These are phyloP conservation scores for Hypoxylon sp. DNA, from an alignment of 2,329 filamentous ascomycete genomes.

Conservation along the genomic window DNA sequence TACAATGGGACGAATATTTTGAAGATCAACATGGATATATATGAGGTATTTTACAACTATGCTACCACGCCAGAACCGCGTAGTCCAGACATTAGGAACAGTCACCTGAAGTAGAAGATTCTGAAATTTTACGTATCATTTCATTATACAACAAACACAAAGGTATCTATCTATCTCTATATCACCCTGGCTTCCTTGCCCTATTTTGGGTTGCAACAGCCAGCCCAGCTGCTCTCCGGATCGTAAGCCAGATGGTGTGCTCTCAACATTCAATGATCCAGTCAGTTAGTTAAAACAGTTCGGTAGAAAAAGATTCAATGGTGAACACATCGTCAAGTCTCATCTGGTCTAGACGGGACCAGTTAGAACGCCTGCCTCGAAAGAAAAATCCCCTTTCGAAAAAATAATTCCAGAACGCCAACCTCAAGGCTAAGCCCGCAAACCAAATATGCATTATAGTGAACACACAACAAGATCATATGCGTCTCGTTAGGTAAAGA, in stretches of 20 bases:
- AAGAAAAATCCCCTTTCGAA: constrained; percentile 9
- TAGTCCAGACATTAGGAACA: neutral
- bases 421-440: constrained; percentile 22
- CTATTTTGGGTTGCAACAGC: constrained; percentile 6
- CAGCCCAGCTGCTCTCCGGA: constrained; percentile 28
- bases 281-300: constrained; percentile 5
- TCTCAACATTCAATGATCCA: constrained; percentile 23
- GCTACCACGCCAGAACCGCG: neutral
- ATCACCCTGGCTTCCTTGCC: constrained; percentile 4
- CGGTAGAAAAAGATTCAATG: constrained; percentile 11
- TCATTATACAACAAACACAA: constrained; percentile 30
- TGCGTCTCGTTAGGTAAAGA: constrained; percentile 8
- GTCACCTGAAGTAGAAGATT: neutral
- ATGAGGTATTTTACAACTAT: neutral
- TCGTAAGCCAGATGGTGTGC: constrained; percentile 24
- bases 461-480: constrained; percentile 15
- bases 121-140: constrained; percentile 24
- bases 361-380: constrained; percentile 33
- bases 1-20: neutral
- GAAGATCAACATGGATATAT: no score
- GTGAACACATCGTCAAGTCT: constrained; percentile 35
- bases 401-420: constrained; percentile 37
- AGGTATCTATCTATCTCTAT: constrained; percentile 40
- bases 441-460: constrained; percentile 36
- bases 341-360: constrained; percentile 22